Evolutionary conservation across 2,329 filamentous ascomycete species (phyloP).

Genomic region (Xylariaceae sp.): DNA sequence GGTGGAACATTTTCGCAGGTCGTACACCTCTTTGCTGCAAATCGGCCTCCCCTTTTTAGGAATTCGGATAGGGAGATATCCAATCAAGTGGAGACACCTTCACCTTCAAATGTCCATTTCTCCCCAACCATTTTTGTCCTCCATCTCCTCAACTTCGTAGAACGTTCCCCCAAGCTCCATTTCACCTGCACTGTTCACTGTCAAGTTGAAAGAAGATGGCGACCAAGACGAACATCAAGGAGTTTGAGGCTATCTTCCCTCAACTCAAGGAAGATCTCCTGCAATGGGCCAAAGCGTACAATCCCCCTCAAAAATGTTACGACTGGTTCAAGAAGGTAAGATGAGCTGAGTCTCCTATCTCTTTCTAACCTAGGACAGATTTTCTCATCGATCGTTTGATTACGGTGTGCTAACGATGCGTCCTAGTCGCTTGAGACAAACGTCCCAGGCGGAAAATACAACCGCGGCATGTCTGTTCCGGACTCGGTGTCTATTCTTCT

Average conservation of each 20-base stretch:
- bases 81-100: conserved; percentile 8
- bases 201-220: conserved; percentile 42
- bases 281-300: conserved; percentile 73
- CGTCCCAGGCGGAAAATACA: conserved; percentile 91
- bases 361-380: not conserved
- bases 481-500: conserved; percentile 82
- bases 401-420: conserved; percentile 5
- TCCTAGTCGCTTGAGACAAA: conserved; percentile 75
- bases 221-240: conserved; percentile 69
- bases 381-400: not conserved
- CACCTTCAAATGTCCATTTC: conserved; percentile 6
- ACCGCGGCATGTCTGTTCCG: conserved; percentile 95
- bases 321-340: conserved; percentile 81
- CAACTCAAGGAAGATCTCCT: conserved; percentile 78
- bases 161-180: not conserved
- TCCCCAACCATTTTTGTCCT: conserved; percentile 12
- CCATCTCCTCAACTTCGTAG: not conserved
- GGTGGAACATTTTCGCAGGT: not conserved
- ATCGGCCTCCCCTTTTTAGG: conserved; percentile 16
- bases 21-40: not conserved
- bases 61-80: conserved; percentile 12
- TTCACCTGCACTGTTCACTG: too few species aligned
- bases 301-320: conserved; percentile 72
- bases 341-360: not conserved
- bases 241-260: conserved; percentile 89